Percentiles rank a stretch among this genome's conserved stretches.
Conservation (phyloP, 768 basidiomycete genomes). For the Tylopilus felleus region DNA sequence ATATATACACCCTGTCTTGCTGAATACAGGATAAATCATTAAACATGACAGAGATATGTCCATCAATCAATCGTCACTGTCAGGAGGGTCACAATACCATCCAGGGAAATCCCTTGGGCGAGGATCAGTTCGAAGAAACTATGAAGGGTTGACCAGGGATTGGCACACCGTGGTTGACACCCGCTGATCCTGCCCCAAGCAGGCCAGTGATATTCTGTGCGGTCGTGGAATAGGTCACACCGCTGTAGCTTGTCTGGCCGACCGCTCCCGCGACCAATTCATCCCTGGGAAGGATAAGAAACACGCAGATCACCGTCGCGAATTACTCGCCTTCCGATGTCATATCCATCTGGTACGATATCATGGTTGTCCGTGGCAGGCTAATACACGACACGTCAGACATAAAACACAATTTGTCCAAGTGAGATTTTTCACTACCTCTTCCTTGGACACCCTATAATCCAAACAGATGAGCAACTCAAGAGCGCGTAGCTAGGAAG, state of each 20-base stretch:
- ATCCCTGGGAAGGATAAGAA: constrained; percentile 26
- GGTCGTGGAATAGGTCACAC: constrained; percentile 46
- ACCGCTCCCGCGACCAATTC: constrained; percentile 37
- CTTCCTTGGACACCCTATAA: constrained; percentile 45
- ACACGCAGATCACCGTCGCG: background rate
- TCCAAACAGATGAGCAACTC: background rate
- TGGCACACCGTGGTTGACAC: constrained; percentile 49
- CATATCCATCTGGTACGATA: constrained; percentile 46
- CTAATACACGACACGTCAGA: constrained; percentile 7
- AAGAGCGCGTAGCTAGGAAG: background rate
- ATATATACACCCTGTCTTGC: no score
- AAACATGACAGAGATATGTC: background rate
- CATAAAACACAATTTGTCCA: background rate
- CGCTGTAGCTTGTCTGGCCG: constrained; percentile 39
- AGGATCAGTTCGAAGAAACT: background rate
- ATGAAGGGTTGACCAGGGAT: background rate
- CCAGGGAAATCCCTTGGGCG: constrained; percentile 50
- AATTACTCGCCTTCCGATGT: constrained; percentile 38
- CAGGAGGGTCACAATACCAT: constrained; percentile 52
- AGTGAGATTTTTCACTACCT: constrained; percentile 20
- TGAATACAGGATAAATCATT: background rate
- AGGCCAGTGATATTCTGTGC: constrained; percentile 49
- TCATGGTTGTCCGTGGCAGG: constrained; percentile 35
- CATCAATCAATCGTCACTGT: constrained; percentile 44
- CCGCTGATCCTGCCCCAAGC: constrained; percentile 46